These are phyloP conservation scores for Fraxinus xanthoxyloides DNA, from an alignment of 305 asterid species.

Conservation along the genomic window DNA sequence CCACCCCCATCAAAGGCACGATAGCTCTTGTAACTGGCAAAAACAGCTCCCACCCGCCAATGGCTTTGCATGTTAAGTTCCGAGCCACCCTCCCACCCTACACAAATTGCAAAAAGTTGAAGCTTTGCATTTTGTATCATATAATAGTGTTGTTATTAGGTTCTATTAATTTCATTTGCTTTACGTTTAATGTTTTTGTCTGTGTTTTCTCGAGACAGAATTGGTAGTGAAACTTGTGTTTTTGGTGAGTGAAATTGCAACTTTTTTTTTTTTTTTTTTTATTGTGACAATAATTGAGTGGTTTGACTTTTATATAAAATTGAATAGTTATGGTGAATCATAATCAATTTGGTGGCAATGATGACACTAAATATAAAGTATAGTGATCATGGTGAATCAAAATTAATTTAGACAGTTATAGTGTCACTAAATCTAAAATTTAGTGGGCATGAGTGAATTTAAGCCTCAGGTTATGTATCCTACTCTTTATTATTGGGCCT, in stretches of 20 bases:
- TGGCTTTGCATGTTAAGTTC: constrained; percentile 30
- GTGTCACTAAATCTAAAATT: too few relatives aligned
- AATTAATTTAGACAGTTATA: too few relatives aligned
- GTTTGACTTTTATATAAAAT: too few relatives aligned
- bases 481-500: too few relatives aligned
- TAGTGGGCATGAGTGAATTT: too few relatives aligned
- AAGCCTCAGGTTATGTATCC: too few relatives aligned
- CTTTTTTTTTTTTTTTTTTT: background rate
- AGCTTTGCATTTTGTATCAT: constrained; percentile 21
- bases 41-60: constrained; percentile 28
- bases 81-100: constrained; percentile 19
- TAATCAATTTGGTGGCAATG: too few relatives aligned
- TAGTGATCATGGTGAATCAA: too few relatives aligned
- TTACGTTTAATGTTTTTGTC: background rate
- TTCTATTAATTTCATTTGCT: background rate
- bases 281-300: too few relatives aligned
- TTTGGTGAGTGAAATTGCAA: constrained; percentile 9
- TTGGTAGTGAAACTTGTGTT: background rate
- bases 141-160: constrained; percentile 11
- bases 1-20: background rate
- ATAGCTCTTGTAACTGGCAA: constrained; percentile 3
- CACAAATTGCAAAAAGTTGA: background rate
- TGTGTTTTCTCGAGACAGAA: constrained; percentile 14
- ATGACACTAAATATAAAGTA: too few relatives aligned
- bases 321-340: too few relatives aligned